Conservation (phyloP, 345 rosid species). For the Combretum micranthum region DNA sequence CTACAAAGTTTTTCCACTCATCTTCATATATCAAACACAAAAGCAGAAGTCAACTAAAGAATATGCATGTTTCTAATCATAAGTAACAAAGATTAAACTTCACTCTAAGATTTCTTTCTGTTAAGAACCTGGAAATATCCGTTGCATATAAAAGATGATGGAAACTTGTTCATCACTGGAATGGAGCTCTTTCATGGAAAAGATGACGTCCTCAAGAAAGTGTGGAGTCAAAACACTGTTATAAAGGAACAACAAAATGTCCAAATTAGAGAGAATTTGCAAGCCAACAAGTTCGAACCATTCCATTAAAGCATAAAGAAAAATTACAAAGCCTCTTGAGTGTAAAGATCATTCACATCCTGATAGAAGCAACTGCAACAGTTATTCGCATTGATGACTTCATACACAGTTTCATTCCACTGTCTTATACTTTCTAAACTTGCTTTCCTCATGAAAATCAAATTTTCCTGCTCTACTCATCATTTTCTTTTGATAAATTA, state of each 20-base stretch:
- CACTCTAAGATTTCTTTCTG: neutral
- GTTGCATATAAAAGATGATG: conserved; percentile 78
- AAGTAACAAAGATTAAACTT: neutral
- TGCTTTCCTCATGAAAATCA: too few relatives aligned
- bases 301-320: too few relatives aligned
- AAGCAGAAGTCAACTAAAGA: neutral
- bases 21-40: conserved; percentile 32
- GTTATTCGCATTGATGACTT: too few relatives aligned
- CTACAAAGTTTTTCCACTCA: conserved; percentile 90
- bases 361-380: too few relatives aligned
- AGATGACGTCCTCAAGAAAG: conserved; percentile 78
- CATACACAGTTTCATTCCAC: too few relatives aligned
- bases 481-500: too few relatives aligned
- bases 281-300: neutral
- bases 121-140: conserved; percentile 69
- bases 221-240: conserved; percentile 90
- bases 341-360: too few relatives aligned
- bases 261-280: conserved; percentile 9
- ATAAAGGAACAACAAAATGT: conserved; percentile 11
- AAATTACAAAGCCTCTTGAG: too few relatives aligned
- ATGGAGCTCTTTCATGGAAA: conserved; percentile 60
- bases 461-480: too few relatives aligned
- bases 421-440: too few relatives aligned
- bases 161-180: conserved; percentile 66
- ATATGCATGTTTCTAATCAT: conserved; percentile 5